Evolutionary conservation across 2,329 filamentous ascomycete genomes (phyloP).

Genomic region (Byssothecium circinans): DNA sequence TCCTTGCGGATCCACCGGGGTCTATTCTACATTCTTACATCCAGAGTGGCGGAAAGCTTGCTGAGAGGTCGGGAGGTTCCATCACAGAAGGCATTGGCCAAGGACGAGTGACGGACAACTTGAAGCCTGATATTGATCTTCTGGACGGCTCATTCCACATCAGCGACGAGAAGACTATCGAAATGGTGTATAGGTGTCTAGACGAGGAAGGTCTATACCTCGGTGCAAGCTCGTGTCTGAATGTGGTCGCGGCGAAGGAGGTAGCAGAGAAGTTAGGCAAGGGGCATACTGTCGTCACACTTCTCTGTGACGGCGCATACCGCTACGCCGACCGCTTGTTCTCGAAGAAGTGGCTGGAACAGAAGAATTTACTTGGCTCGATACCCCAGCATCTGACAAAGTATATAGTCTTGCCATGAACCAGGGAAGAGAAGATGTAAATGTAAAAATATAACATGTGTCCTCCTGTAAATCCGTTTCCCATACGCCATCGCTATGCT

Average conservation of each 20-base stretch:
- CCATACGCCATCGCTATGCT: conserved; percentile 7
- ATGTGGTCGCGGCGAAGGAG: conserved; percentile 93
- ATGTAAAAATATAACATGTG: background rate
- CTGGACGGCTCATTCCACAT: conserved; percentile 85
- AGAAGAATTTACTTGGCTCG: conserved; percentile 78
- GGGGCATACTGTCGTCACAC: conserved; percentile 88
- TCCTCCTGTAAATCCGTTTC: background rate
- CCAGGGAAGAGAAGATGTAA: background rate
- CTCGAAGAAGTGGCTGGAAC: conserved; percentile 83
- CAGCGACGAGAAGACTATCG: conserved; percentile 89
- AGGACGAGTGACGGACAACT: conserved; percentile 93
- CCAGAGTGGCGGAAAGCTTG: conserved; percentile 76
- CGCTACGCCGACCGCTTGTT: conserved; percentile 93
- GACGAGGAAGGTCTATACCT: conserved; percentile 96
- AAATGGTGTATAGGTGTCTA: conserved; percentile 95
- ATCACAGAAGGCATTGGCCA: conserved; percentile 99
- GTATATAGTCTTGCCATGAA: conserved; percentile 86
- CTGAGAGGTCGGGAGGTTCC: conserved; percentile 79
- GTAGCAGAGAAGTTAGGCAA: conserved; percentile 87
- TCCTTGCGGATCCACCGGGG: conserved; percentile 91
- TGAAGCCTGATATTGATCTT: conserved; percentile 79
- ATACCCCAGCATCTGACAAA: conserved; percentile 85
- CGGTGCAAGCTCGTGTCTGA: conserved; percentile 89
- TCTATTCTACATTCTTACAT: conserved; percentile 93
- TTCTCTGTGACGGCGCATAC: conserved; percentile 96